Evolutionary conservation across 306 rosid genomes (phyloP).

Genomic region (Aeschynomene evenia): DNA sequence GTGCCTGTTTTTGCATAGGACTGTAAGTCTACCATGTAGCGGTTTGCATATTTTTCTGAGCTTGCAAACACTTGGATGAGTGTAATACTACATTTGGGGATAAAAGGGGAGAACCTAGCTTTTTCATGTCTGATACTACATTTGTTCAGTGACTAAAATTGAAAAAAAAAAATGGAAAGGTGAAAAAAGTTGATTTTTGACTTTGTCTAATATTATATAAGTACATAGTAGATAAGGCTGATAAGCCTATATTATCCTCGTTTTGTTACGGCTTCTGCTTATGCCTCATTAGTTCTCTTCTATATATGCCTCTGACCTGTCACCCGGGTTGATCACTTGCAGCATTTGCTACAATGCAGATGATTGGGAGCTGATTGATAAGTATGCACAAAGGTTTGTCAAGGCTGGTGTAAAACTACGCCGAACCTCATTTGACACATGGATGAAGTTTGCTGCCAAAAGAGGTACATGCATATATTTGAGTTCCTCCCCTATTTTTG

Average conservation of each 20-base stretch:
- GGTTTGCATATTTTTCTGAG: conserved; percentile 4
- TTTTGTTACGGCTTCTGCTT: conserved; percentile 10
- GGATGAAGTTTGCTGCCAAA: conserved; percentile 82
- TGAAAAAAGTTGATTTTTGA: not conserved
- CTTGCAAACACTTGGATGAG: not conserved
- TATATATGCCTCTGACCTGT: conserved; percentile 25
- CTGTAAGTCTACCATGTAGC: not conserved
- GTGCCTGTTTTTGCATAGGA: not conserved
- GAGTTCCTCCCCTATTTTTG: conserved; percentile 6
- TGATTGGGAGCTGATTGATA: conserved; percentile 68
- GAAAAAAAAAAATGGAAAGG: not conserved
- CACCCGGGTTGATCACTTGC: conserved; percentile 43
- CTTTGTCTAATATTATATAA: conserved; percentile 3
- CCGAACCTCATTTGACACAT: conserved; percentile 60
- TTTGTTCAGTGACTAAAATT: not conserved
- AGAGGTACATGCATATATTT: conserved; percentile 44
- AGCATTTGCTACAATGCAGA: conserved; percentile 79
- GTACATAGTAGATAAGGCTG: too few species aligned
- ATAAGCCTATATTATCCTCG: not conserved
- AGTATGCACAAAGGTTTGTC: conserved; percentile 69
- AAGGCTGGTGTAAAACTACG: conserved; percentile 77
- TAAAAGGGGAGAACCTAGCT: not conserved
- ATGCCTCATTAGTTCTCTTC: conserved; percentile 5
- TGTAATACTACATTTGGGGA: conserved; percentile 9
- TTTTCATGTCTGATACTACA: not conserved